These are phyloP conservation scores for Herpetospermum pedunculosum DNA, from an alignment of 306 rosid genomes.

Conservation along the genomic window DNA sequence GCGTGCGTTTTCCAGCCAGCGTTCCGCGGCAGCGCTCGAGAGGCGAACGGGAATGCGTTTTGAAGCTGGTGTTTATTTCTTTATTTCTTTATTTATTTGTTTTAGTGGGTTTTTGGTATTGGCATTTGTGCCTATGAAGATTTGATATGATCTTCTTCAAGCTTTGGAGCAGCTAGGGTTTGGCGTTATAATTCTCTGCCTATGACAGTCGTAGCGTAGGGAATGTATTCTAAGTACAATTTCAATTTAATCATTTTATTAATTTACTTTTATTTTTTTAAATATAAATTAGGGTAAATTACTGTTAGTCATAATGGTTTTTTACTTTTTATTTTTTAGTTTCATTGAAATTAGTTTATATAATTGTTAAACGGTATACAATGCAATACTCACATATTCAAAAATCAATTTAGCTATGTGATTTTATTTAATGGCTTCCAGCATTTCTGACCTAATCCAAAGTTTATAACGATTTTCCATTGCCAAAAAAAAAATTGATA, in stretches of 20 bases:
- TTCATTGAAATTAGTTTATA: too few relatives aligned
- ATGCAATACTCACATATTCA: too few relatives aligned
- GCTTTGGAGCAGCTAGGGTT: slow-evolving; percentile 2
- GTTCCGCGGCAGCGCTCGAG: neutral
- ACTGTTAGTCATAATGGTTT: too few relatives aligned
- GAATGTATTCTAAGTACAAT: neutral
- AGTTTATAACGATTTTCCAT: too few relatives aligned
- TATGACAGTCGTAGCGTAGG: neutral
- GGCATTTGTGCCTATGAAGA: neutral
- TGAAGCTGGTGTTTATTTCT: neutral
- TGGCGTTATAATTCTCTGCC: neutral
- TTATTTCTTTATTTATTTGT: neutral
- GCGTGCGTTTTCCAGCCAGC: neutral
- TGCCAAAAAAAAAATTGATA: too few relatives aligned
- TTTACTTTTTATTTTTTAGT: too few relatives aligned
- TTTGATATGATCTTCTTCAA: neutral
- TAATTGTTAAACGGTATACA: too few relatives aligned
- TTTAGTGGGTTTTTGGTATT: neutral
- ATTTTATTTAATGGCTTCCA: too few relatives aligned
- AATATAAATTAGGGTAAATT: too few relatives aligned
- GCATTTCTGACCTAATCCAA: too few relatives aligned
- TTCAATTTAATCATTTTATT: neutral
- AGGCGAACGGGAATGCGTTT: neutral
- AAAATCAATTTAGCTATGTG: too few relatives aligned
- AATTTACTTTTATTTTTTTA: neutral